Percentiles rank a stretch among this genome's conserved stretches.
These are phyloP conservation scores for Tetragonia tetragonoides DNA, from an alignment of 148 eudicot species.

Conservation along the genomic window DNA sequence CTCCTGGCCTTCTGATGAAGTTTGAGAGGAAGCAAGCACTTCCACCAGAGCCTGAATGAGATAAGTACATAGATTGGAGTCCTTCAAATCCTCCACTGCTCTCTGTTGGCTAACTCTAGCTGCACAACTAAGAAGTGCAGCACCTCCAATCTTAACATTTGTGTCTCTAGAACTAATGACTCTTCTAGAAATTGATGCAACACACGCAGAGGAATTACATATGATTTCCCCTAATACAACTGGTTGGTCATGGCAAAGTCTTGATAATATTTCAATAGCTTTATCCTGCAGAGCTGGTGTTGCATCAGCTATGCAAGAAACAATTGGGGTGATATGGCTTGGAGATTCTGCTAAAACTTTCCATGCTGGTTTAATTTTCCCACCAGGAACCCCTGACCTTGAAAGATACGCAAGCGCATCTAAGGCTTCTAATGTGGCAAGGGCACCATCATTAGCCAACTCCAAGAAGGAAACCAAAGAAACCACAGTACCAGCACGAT, in stretches of 20 bases:
- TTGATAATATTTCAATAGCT: conserved; percentile 81
- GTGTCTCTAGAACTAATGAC: conserved; percentile 59
- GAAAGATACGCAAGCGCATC: conserved; percentile 85
- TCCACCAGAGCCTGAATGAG: conserved; percentile 82
- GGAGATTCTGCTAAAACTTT: conserved; percentile 74
- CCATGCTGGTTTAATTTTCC: conserved; percentile 72
- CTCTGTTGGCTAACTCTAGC: conserved; percentile 70
- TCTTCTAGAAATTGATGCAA: conserved; percentile 73
- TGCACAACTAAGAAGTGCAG: conserved; percentile 84
- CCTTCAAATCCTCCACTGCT: conserved; percentile 63
- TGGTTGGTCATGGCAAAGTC: conserved; percentile 66
- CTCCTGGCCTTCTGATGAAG: conserved; percentile 37
- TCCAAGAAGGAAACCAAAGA: conserved; percentile 76
- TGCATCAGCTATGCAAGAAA: conserved; percentile 67
- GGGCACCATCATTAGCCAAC: conserved; percentile 49
- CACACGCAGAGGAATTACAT: conserved; percentile 62
- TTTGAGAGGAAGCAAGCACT: conserved; percentile 50
- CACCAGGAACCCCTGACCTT: conserved; percentile 50
- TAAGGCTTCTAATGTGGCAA: conserved; percentile 72
- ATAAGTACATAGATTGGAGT: conserved; percentile 41
- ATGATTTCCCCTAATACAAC: conserved; percentile 63
- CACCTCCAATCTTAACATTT: conserved; percentile 74
- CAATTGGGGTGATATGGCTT: conserved; percentile 62
- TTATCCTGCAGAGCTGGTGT: conserved; percentile 73
- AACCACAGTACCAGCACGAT: conserved; percentile 82